A percentile compares a stretch with the other conserved stretches of the same genome.
Evolutionary conservation across 805 yeast species (phyloP).

Genomic region (Komagataella mondaviorum): DNA sequence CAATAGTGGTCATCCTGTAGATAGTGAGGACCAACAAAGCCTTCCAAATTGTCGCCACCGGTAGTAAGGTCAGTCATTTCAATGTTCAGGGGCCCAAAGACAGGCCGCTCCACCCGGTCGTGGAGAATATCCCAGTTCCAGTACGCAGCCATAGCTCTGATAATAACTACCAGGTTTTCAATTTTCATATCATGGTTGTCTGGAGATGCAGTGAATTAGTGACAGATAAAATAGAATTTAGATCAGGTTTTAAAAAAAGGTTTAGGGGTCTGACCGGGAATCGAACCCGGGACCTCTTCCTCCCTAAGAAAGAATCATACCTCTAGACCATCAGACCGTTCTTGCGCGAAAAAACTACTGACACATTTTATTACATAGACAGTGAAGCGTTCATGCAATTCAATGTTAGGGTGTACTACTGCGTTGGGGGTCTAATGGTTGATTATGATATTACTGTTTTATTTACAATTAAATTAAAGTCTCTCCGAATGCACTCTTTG

Average conservation of each 20-base stretch:
- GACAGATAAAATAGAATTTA: too few relatives aligned
- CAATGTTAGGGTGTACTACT: too few relatives aligned
- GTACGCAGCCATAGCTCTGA: background rate
- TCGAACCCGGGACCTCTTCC: conserved; percentile 8
- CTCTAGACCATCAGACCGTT: conserved; percentile 6
- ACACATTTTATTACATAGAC: background rate
- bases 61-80: background rate
- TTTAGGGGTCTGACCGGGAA: conserved; percentile 6
- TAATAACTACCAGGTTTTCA: background rate
- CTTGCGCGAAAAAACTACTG: background rate
- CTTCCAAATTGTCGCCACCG: background rate
- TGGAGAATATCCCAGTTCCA: background rate
- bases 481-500: conserved; percentile 91
- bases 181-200: background rate
- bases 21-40: background rate
- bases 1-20: background rate
- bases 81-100: background rate
- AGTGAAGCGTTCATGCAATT: too few relatives aligned
- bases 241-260: background rate
- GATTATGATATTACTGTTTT: too few relatives aligned
- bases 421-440: too few relatives aligned
- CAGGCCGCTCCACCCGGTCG: background rate
- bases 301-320: conserved; percentile 8
- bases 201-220: background rate
- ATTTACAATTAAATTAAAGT: conserved; percentile 38